Conservation (phyloP, 441 rosid species). For the Kokia cookei region DNA sequence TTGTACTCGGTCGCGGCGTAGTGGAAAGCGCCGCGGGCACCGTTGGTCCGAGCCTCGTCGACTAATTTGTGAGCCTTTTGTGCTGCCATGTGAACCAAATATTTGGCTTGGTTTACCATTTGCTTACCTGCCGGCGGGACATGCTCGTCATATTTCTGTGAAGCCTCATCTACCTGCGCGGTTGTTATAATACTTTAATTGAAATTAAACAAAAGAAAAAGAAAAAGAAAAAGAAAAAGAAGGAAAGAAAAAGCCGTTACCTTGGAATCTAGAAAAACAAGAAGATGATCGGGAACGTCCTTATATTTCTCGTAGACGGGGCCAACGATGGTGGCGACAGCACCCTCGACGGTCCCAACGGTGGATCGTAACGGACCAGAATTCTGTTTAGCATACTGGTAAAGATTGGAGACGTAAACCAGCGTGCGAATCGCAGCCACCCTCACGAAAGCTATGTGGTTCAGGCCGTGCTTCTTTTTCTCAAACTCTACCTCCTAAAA, state of each 20-base stretch:
- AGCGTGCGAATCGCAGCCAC: constrained; percentile 48
- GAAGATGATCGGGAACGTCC: constrained; percentile 58
- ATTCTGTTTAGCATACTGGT: constrained; percentile 66
- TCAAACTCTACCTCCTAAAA: constrained; percentile 45
- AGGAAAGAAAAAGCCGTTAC: constrained; percentile 13
- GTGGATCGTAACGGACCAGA: constrained; percentile 75
- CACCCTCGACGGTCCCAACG: constrained; percentile 56
- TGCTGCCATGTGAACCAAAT: constrained; percentile 31
- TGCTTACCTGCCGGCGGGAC: constrained; percentile 70
- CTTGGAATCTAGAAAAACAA: constrained; percentile 67
- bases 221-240: background rate
- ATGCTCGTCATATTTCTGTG: constrained; percentile 50
- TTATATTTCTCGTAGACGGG: constrained; percentile 64
- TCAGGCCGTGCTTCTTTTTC: constrained; percentile 38
- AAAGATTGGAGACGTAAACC: constrained; percentile 47
- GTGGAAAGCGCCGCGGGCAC: constrained; percentile 48
- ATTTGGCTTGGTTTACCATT: constrained; percentile 32
- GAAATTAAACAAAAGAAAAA: background rate
- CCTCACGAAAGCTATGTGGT: constrained; percentile 61
- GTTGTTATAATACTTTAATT: background rate
- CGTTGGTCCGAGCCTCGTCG: constrained; percentile 49
- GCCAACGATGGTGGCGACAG: constrained; percentile 55
- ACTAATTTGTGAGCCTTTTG: constrained; percentile 45
- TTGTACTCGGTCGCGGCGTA: constrained; percentile 50
- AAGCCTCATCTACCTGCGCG: constrained; percentile 62